These are phyloP conservation scores for Nicotiana rustica DNA, from an alignment of 305 asterid species.

Conservation along the genomic window DNA sequence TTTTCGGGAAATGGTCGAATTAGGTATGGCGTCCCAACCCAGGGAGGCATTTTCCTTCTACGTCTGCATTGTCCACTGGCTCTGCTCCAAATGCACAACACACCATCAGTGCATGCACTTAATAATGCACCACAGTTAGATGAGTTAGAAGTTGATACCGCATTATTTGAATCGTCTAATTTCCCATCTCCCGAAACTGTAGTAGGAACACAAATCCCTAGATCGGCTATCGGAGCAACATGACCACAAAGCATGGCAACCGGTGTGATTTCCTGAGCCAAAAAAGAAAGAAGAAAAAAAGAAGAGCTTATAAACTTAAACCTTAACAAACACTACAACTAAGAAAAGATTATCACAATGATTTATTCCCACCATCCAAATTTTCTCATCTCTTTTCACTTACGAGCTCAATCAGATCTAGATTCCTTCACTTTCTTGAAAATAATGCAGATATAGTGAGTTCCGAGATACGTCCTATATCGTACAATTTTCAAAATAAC, in stretches of 20 bases:
- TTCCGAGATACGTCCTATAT: neutral
- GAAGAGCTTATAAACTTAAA: neutral
- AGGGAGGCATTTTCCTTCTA: slow-evolving; percentile 94
- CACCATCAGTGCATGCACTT: slow-evolving; percentile 90
- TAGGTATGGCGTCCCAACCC: slow-evolving; percentile 88
- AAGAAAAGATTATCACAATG: slow-evolving; percentile 24
- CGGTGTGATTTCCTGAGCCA: slow-evolving; percentile 80
- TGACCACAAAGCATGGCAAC: slow-evolving; percentile 96
- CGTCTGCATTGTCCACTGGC: slow-evolving; percentile 91
- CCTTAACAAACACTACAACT: slow-evolving; percentile 36
- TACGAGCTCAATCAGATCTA: neutral
- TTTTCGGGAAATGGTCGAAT: slow-evolving; percentile 70
- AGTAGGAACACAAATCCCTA: slow-evolving; percentile 78
- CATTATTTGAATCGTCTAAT: slow-evolving; percentile 47
- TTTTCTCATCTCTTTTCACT: slow-evolving; percentile 22
- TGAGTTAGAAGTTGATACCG: slow-evolving; percentile 51
- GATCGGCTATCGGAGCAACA: slow-evolving; percentile 82
- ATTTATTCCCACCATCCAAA: slow-evolving; percentile 20
- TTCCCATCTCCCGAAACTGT: slow-evolving; percentile 63
- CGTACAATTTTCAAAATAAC: neutral
- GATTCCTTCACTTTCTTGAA: neutral
- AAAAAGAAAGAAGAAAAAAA: neutral
- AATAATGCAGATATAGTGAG: neutral
- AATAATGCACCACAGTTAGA: slow-evolving; percentile 65
- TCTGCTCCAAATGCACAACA: slow-evolving; percentile 91